Percentiles rank a stretch among this genome's conserved stretches.
phyloP scores from a whole-genome alignment of 1,284 basidiomycete species.

The Coriolopsis trogii region DNA sequence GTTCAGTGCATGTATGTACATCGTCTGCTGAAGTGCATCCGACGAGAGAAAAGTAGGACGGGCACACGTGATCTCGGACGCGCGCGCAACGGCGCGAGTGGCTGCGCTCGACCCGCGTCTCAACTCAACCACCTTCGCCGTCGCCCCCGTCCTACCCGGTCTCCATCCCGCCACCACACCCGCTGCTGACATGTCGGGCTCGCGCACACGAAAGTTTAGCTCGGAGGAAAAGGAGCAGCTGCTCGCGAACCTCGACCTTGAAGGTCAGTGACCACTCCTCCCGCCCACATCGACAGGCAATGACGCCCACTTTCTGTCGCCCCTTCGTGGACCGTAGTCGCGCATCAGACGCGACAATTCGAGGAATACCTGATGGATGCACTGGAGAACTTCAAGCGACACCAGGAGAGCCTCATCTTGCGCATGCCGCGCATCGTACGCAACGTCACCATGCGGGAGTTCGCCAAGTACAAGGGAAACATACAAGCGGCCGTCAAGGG shows the following conservation, averaged over 20 bases:
- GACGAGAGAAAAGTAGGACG: conserved; percentile 11
- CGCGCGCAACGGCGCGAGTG: conserved; percentile 19
- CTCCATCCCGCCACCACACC: not conserved
- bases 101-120: conserved; percentile 11
- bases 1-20: too few relatives aligned
- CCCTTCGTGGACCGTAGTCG: conserved; percentile 45
- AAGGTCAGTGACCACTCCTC: conserved; percentile 51
- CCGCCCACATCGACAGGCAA: conserved; percentile 6
- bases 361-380: conserved; percentile 71
- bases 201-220: conserved; percentile 39
- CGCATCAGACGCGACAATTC: conserved; percentile 69
- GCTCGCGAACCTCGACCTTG: conserved; percentile 75
- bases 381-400: conserved; percentile 68
- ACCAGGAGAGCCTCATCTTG: conserved; percentile 73
- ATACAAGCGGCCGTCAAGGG: conserved; percentile 68
- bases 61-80: conserved; percentile 21
- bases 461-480: conserved; percentile 77
- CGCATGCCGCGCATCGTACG: conserved; percentile 76
- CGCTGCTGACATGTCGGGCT: conserved; percentile 18
- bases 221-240: conserved; percentile 74
- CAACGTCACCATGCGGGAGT: conserved; percentile 71
- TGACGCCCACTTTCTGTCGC: conserved; percentile 8
- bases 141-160: not conserved
- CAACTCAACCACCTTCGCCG: conserved; percentile 12
- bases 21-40: conserved; percentile 4